phyloP scores from a whole-genome alignment of 169 alveolate species.

The Eimeria nieschulzi region DNA sequence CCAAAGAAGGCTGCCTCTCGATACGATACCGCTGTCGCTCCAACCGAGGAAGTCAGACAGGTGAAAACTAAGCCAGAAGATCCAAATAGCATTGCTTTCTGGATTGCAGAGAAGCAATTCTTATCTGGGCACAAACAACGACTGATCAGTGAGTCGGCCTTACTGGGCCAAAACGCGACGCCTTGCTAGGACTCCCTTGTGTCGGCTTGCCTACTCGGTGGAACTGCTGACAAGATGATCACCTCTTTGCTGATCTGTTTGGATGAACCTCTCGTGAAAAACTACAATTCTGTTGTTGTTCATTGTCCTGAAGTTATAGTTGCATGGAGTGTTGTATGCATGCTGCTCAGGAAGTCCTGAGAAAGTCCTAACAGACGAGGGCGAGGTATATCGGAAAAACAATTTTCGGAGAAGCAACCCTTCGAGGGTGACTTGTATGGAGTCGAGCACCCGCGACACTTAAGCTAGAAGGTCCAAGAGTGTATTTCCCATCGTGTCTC shows the following conservation, averaged over 20 bases:
- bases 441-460: not conserved
- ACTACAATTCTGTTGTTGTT: too few species aligned
- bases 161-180: too few species aligned
- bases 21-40: not conserved
- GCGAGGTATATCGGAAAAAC: not conserved
- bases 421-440: constrained; percentile 10
- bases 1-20: not conserved
- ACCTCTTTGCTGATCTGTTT: too few species aligned
- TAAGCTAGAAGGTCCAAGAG: too few species aligned
- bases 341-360: not conserved
- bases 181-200: too few species aligned
- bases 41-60: not conserved
- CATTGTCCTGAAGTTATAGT: not conserved
- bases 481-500: too few species aligned
- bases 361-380: not conserved
- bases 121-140: not conserved
- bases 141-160: not conserved
- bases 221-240: too few species aligned
- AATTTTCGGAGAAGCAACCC: constrained; percentile 30
- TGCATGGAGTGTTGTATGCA: not conserved
- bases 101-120: not conserved
- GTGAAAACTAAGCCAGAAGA: constrained; percentile 3
- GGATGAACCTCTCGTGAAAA: too few species aligned
- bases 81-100: constrained; percentile 12
- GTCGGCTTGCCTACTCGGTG: too few species aligned